Evolutionary conservation across 2,329 filamentous ascomycete genomes (phyloP).

Genomic region (Monosporascus sp.): DNA sequence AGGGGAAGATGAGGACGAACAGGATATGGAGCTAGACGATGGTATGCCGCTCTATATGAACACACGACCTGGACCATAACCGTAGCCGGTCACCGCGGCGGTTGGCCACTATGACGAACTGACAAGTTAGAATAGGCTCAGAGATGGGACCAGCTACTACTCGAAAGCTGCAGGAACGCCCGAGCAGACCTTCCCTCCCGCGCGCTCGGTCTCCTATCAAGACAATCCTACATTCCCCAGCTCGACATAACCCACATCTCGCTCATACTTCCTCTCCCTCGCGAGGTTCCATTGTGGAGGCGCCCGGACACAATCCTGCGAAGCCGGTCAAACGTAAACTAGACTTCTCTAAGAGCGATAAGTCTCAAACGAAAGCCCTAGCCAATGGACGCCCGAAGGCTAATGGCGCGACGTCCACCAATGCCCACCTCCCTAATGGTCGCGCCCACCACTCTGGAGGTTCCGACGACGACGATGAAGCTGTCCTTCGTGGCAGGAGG

Average conservation of each 20-base stretch:
- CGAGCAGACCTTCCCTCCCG: slow-evolving; percentile 41
- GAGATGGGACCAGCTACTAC: slow-evolving; percentile 50
- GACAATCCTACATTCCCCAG: slow-evolving; percentile 55
- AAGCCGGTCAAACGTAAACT: slow-evolving; percentile 47
- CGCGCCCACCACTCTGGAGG: slow-evolving; percentile 5
- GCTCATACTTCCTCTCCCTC: slow-evolving; percentile 47
- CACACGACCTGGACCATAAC: too few species aligned
- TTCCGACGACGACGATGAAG: slow-evolving; percentile 22
- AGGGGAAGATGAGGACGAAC: slow-evolving; percentile 32
- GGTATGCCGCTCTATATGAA: slow-evolving; percentile 33
- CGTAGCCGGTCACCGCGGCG: too few species aligned
- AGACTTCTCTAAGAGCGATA: slow-evolving; percentile 38
- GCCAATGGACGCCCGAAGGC: slow-evolving; percentile 18
- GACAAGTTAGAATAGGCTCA: slow-evolving; percentile 33
- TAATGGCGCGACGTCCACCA: slow-evolving; percentile 19
- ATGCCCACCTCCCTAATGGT: slow-evolving; percentile 15
- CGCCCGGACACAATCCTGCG: slow-evolving; percentile 24
- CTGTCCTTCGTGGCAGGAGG: slow-evolving; percentile 20
- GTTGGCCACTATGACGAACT: slow-evolving; percentile 9
- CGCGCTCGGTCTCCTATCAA: slow-evolving; percentile 57
- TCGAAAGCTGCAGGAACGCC: slow-evolving; percentile 46
- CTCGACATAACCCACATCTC: slow-evolving; percentile 55
- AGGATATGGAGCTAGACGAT: slow-evolving; percentile 50
- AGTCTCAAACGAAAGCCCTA: slow-evolving; percentile 9
- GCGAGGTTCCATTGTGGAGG: slow-evolving; percentile 31